A percentile compares a stretch with the other conserved stretches of the same genome.
Conservation (phyloP, 192 early-diverging fungal genomes). For the Coemansia guatemalensis region DNA sequence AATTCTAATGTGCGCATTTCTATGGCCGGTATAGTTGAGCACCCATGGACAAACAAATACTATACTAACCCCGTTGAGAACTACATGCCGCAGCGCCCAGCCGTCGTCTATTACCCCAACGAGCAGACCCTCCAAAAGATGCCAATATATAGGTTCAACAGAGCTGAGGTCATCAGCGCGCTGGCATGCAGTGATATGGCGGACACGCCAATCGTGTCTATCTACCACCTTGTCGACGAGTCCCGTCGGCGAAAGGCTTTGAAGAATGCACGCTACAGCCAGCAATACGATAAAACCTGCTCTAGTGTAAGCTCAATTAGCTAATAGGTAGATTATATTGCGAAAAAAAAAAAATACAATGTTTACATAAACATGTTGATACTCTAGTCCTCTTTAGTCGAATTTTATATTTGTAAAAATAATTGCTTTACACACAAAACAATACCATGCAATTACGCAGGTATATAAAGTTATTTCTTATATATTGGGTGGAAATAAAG, state of each 20-base stretch:
- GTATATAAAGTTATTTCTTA: too few species aligned
- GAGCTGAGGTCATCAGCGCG: constrained; percentile 29
- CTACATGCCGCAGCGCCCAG: constrained; percentile 61
- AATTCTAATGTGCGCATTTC: constrained; percentile 65
- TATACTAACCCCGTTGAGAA: constrained; percentile 59
- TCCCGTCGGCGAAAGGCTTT: constrained; percentile 36
- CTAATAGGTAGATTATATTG: not conserved
- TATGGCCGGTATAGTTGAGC: constrained; percentile 63
- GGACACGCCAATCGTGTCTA: constrained; percentile 39
- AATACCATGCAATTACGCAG: too few species aligned
- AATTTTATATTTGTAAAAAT: not conserved
- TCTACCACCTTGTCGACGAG: constrained; percentile 50
- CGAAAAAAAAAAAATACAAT: not conserved
- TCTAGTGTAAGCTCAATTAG: not conserved
- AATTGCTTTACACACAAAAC: too few species aligned
- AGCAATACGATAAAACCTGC: not conserved
- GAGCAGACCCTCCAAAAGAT: constrained; percentile 42
- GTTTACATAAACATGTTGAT: not conserved
- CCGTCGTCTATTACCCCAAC: constrained; percentile 38
- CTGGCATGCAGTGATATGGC: constrained; percentile 38
- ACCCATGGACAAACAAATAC: constrained; percentile 78
- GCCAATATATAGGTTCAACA: constrained; percentile 34
- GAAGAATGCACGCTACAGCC: constrained; percentile 25
- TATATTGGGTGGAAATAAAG: too few species aligned
- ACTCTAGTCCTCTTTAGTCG: not conserved